These are phyloP conservation scores for Fraxinus paxiana DNA, from an alignment of 305 asterid species.

Conservation along the genomic window DNA sequence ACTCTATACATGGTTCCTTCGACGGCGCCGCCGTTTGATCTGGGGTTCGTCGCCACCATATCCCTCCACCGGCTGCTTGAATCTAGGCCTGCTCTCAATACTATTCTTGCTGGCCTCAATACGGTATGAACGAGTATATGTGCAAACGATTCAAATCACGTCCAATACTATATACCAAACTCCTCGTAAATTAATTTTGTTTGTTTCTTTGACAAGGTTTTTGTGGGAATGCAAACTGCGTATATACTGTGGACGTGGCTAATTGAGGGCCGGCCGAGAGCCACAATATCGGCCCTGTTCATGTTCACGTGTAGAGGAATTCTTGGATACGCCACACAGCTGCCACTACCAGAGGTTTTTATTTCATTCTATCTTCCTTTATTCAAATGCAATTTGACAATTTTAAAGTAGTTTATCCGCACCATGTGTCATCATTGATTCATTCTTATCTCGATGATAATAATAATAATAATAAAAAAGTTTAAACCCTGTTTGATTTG, in stretches of 20 bases:
- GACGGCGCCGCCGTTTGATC: slow-evolving; percentile 69
- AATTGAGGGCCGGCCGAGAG: slow-evolving; percentile 79
- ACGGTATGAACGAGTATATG: slow-evolving; percentile 44
- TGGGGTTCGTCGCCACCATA: slow-evolving; percentile 69
- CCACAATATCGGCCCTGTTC: slow-evolving; percentile 71
- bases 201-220: slow-evolving; percentile 36
- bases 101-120: slow-evolving; percentile 75
- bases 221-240: slow-evolving; percentile 74
- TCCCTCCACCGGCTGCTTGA: slow-evolving; percentile 60
- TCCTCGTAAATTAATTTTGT: not conserved
- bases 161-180: slow-evolving; percentile 1
- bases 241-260: slow-evolving; percentile 75
- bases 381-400: not conserved
- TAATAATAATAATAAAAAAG: not conserved
- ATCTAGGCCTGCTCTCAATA: slow-evolving; percentile 61
- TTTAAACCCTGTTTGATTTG: not conserved
- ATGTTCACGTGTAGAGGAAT: slow-evolving; percentile 96
- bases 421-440: not conserved
- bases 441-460: not conserved
- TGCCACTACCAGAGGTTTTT: slow-evolving; percentile 74
- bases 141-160: not conserved
- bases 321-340: slow-evolving; percentile 88
- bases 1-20: slow-evolving; percentile 72
- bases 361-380: not conserved
- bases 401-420: not conserved